Evolutionary conservation across 1,139 yeast genomes (phyloP).

Genomic region (Saccharomyces hybrid): DNA sequence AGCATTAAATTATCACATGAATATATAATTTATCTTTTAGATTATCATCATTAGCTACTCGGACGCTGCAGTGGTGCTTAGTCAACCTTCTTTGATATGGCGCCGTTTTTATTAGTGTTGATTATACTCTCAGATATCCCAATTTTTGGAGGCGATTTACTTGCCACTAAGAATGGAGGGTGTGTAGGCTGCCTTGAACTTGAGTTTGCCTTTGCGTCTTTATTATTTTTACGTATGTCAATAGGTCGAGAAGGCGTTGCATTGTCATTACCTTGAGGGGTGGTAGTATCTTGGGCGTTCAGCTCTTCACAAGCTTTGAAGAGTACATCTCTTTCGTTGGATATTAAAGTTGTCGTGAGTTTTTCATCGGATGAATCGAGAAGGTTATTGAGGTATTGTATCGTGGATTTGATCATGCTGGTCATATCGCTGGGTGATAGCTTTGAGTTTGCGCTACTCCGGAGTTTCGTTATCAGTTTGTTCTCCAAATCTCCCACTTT

Average conservation of each 20-base stretch:
- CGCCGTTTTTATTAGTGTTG: not conserved
- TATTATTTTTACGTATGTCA: constrained; percentile 1
- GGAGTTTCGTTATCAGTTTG: constrained; percentile 7
- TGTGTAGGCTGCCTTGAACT: constrained; percentile 2
- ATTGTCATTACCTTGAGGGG: not conserved
- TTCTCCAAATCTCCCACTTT: constrained; percentile 19
- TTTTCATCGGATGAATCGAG: constrained; percentile 9
- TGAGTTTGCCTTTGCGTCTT: not conserved
- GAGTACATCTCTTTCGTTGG: constrained; percentile 18
- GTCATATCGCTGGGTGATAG: constrained; percentile 6
- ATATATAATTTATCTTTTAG: not conserved
- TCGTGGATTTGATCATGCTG: constrained; percentile 12
- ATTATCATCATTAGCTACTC: not conserved
- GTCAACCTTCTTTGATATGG: not conserved
- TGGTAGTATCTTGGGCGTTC: constrained; percentile 2
- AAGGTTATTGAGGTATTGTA: constrained; percentile 9
- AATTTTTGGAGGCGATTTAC: constrained; percentile 29
- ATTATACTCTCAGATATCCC: constrained; percentile 18
- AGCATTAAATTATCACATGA: not conserved
- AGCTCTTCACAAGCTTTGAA: constrained; percentile 18
- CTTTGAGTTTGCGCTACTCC: constrained; percentile 7
- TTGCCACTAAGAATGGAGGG: constrained; percentile 15
- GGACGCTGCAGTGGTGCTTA: not conserved
- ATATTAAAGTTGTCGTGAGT: constrained; percentile 12
- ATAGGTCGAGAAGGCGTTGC: constrained; percentile 6